Conservation (phyloP, 2,329 filamentous ascomycete genomes). For the Fusarium sp. region DNA sequence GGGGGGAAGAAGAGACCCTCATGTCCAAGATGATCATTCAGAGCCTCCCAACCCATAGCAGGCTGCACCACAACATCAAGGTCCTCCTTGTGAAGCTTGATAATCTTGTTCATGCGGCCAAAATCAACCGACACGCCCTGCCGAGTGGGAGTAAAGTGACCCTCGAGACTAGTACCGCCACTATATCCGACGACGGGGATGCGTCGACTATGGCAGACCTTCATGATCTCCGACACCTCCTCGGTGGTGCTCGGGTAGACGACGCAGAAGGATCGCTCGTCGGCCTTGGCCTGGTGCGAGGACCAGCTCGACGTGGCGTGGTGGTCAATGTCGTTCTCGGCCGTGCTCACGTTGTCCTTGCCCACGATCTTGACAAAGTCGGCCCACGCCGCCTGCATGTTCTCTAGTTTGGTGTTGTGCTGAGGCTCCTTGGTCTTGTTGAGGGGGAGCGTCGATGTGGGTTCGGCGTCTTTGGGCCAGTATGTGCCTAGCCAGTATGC, state of each 20-base stretch:
- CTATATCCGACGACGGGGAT: conserved; percentile 90
- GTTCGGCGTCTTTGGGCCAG: conserved; percentile 58
- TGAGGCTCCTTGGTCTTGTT: conserved; percentile 57
- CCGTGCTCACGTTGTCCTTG: conserved; percentile 69
- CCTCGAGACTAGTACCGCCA: conserved; percentile 88
- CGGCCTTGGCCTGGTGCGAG: conserved; percentile 59
- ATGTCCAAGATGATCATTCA: conserved; percentile 78
- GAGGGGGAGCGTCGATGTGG: conserved; percentile 67
- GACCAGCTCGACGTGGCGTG: conserved; percentile 71
- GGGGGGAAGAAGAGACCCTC: conserved; percentile 89
- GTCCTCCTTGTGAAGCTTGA: conserved; percentile 78
- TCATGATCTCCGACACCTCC: conserved; percentile 86
- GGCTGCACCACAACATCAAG: conserved; percentile 79
- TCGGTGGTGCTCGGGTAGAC: conserved; percentile 80
- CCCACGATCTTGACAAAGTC: conserved; percentile 71
- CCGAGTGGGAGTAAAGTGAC: conserved; percentile 82
- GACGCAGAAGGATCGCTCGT: conserved; percentile 69
- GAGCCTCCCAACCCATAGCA: conserved; percentile 82
- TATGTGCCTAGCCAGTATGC: conserved; percentile 68
- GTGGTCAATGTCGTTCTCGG: conserved; percentile 60
- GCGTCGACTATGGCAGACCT: conserved; percentile 78
- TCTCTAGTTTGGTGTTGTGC: conserved; percentile 67
- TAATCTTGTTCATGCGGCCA: conserved; percentile 80
- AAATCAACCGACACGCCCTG: conserved; percentile 90
- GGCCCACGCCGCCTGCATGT: conserved; percentile 74